Conservation (phyloP, 2,329 filamentous ascomycete species). For the Fusarium incarnatum region DNA sequence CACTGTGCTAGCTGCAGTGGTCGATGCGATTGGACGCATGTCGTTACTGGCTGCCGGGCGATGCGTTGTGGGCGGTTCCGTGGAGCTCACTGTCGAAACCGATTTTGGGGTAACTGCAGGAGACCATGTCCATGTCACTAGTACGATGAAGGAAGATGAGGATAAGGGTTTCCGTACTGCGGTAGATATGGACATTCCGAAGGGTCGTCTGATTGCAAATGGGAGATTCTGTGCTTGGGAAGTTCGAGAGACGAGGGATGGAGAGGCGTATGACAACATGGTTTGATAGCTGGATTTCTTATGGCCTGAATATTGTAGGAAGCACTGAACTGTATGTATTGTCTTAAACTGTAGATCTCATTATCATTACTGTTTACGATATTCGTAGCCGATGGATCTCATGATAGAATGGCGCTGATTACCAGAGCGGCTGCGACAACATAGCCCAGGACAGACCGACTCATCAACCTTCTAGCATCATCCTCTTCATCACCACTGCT, state of each 20-base stretch:
- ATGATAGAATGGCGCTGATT: slow-evolving; percentile 7
- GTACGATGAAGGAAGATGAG: too few species aligned
- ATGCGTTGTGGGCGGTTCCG: background rate
- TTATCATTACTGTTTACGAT: background rate
- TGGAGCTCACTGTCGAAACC: too few species aligned
- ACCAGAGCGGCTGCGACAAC: slow-evolving; percentile 17
- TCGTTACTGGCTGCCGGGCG: background rate
- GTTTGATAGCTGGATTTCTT: background rate
- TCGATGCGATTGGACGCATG: background rate
- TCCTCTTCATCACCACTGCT: slow-evolving; percentile 31
- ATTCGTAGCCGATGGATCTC: background rate
- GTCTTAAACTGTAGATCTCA: background rate
- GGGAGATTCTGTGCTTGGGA: background rate
- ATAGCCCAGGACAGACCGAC: slow-evolving; percentile 19
- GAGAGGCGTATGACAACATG: background rate
- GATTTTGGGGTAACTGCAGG: background rate
- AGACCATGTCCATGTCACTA: background rate
- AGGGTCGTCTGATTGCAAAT: too few species aligned
- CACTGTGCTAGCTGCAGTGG: background rate
- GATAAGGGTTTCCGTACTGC: too few species aligned
- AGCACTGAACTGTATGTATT: background rate
- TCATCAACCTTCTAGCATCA: slow-evolving; percentile 2
- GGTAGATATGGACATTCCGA: too few species aligned
- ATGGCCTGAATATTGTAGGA: background rate
- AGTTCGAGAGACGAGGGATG: background rate